phyloP scores from a whole-genome alignment of 495 filamentous ascomycete genomes.

The Penicillium malachiteum region DNA sequence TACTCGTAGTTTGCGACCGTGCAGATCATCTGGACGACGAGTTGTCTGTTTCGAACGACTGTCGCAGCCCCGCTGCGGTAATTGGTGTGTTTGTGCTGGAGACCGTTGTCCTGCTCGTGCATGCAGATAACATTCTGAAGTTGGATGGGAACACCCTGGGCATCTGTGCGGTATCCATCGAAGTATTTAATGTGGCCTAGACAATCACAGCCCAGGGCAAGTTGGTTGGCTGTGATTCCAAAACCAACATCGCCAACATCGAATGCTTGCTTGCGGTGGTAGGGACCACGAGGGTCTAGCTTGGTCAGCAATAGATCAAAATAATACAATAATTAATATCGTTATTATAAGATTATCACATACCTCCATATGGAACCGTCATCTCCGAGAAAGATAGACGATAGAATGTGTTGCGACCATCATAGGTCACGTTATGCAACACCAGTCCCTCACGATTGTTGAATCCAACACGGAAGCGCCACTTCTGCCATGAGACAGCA shows the following conservation, averaged over 20 bases:
- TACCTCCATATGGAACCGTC: conserved; percentile 63
- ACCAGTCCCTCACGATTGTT: conserved; percentile 65
- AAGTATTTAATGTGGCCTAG: conserved; percentile 68
- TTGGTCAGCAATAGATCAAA: conserved; percentile 1
- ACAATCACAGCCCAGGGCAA: conserved; percentile 68
- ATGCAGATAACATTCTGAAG: conserved; percentile 63
- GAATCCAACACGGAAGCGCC: conserved; percentile 65
- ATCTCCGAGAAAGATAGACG: conserved; percentile 75
- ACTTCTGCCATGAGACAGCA: conserved; percentile 62
- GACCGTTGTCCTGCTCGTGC: conserved; percentile 68
- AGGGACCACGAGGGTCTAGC: conserved; percentile 63
- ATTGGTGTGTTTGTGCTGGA: conserved; percentile 71
- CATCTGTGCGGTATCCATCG: conserved; percentile 54
- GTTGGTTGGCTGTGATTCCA: conserved; percentile 65
- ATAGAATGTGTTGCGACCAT: conserved; percentile 69
- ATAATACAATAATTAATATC: not conserved
- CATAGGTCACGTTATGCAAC: conserved; percentile 65
- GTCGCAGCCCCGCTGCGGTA: conserved; percentile 61
- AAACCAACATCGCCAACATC: conserved; percentile 70
- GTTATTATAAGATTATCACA: conserved; percentile 1
- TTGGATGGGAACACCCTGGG: conserved; percentile 51
- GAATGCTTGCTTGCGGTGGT: conserved; percentile 71
- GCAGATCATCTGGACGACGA: conserved; percentile 71
- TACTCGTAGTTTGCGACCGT: conserved; percentile 86
- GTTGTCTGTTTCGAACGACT: conserved; percentile 59